These are phyloP conservation scores for Neopestalotiopsis clavispora DNA, from an alignment of 2,329 filamentous ascomycete species.

Conservation along the genomic window DNA sequence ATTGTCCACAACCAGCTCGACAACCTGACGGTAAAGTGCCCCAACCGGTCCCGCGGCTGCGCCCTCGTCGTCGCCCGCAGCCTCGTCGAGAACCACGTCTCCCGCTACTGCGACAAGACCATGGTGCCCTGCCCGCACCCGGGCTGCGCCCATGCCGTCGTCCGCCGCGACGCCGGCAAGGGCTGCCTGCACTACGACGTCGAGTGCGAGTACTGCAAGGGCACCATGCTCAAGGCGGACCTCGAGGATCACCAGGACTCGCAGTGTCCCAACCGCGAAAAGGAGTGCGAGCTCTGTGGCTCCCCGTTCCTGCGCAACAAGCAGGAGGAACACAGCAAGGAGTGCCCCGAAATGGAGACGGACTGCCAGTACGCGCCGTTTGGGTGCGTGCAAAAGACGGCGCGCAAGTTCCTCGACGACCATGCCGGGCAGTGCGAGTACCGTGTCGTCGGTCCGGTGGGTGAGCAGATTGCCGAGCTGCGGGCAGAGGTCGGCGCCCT, in stretches of 20 bases:
- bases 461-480: conserved; percentile 51
- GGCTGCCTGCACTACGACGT: conserved; percentile 60
- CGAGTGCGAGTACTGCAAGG: conserved; percentile 59
- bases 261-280: conserved; percentile 51
- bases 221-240: conserved; percentile 52
- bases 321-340: conserved; percentile 52
- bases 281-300: conserved; percentile 55
- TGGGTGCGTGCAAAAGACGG: conserved; percentile 49
- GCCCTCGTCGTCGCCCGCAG: conserved; percentile 55
- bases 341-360: conserved; percentile 47
- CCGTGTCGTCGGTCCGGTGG: conserved; percentile 56
- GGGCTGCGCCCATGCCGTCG: conserved; percentile 55
- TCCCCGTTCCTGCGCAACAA: conserved; percentile 48
- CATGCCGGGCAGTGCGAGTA: conserved; percentile 58
- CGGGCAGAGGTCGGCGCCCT: conserved; percentile 52
- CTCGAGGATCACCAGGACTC: conserved; percentile 48
- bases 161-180: conserved; percentile 54
- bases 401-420: conserved; percentile 44
- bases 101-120: conserved; percentile 60
- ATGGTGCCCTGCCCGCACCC: conserved; percentile 60
- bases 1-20: conserved; percentile 67
- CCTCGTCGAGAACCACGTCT: conserved; percentile 60
- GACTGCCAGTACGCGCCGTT: conserved; percentile 54
- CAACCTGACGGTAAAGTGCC: conserved; percentile 62
- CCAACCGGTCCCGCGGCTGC: conserved; percentile 58